phyloP scores from a whole-genome alignment of 2,329 filamentous ascomycete genomes.

The Geosmithia morbida region DNA sequence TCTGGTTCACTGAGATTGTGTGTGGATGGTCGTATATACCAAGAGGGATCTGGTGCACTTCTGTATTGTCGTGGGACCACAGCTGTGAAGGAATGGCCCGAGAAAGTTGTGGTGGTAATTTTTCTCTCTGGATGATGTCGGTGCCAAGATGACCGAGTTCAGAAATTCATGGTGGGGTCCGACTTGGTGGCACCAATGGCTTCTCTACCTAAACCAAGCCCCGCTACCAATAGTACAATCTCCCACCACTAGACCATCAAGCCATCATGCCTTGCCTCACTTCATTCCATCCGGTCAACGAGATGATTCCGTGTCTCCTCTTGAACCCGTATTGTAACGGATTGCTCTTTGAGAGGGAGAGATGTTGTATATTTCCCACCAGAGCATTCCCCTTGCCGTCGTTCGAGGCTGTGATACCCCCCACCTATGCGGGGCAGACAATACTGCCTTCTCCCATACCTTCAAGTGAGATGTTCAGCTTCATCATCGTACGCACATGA shows the following conservation, averaged over 20 bases:
- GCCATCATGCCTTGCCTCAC: not conserved
- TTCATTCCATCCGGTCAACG: not conserved
- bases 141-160: not conserved
- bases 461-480: not conserved
- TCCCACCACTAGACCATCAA: not conserved
- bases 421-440: not conserved
- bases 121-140: not conserved
- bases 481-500: constrained; percentile 55
- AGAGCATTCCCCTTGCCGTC: too few species aligned
- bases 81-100: not conserved
- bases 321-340: not conserved
- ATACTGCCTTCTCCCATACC: not conserved
- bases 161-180: not conserved
- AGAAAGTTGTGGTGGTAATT: not conserved
- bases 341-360: too few species aligned
- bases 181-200: not conserved
- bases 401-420: not conserved
- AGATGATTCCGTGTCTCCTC: not conserved
- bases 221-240: too few species aligned
- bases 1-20: not conserved
- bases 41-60: not conserved
- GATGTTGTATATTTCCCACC: too few species aligned
- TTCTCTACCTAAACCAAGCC: not conserved
- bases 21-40: not conserved
- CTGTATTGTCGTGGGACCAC: not conserved